Evolutionary conservation across 208 protist genomes (phyloP).

Genomic region (Angomonas desouzai): DNA sequence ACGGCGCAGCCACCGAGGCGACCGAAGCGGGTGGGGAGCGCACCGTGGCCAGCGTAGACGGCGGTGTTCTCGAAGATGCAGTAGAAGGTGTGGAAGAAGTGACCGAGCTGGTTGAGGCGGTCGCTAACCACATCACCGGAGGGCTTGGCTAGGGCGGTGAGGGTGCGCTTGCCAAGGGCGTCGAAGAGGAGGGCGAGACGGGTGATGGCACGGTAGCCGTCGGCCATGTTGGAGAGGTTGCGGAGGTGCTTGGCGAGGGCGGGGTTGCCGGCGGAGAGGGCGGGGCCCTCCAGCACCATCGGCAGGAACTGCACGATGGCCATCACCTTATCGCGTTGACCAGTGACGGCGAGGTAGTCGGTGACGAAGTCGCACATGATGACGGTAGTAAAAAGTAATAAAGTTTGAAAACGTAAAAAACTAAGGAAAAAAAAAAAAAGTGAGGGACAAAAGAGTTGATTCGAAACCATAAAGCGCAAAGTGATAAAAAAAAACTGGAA

Average conservation of each 20-base stretch:
- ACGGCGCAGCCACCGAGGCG: constrained; percentile 75
- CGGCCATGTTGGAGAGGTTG: constrained; percentile 73
- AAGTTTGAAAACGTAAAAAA: not conserved
- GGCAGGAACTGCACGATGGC: constrained; percentile 85
- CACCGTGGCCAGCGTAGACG: constrained; percentile 64
- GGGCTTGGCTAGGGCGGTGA: constrained; percentile 49
- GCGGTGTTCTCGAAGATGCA: constrained; percentile 82
- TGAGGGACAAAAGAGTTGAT: constrained; percentile 14
- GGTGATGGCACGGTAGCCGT: constrained; percentile 82
- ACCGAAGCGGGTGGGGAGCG: constrained; percentile 37
- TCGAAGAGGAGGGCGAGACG: constrained; percentile 78
- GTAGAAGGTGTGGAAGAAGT: constrained; percentile 83
- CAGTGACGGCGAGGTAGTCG: constrained; percentile 61
- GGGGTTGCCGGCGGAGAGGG: constrained; percentile 36
- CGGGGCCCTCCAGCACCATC: constrained; percentile 58
- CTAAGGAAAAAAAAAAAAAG: constrained; percentile 23
- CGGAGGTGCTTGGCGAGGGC: constrained; percentile 59
- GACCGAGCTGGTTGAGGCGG: constrained; percentile 61
- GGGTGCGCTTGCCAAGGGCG: constrained; percentile 55
- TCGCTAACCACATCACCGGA: constrained; percentile 51
- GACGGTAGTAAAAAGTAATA: not conserved
- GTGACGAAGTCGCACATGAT: constrained; percentile 46
- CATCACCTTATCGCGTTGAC: constrained; percentile 89
- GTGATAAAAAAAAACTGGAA: not conserved
- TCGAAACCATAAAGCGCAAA: constrained; percentile 8